Evolutionary conservation across 2,329 filamentous ascomycete species (phyloP), one percentile per base, ranked within the genome.

Genomic region (Teratosphaeria zuluensis): DNA sequence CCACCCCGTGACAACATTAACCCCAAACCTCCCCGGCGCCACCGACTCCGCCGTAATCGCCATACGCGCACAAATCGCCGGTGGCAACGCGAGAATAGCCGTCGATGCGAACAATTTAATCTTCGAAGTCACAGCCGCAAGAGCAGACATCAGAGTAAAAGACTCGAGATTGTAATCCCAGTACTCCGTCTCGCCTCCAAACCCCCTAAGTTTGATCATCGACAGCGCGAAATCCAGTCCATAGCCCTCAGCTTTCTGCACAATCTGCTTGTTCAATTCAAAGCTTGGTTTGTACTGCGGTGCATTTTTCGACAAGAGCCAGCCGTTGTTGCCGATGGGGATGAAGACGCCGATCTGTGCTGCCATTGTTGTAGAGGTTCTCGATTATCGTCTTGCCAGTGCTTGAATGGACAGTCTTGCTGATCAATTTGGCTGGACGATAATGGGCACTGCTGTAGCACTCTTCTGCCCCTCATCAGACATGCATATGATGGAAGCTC

Each of bases 1-100:
- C 61, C 61, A 62, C 8, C 61, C 61, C 7, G 61, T 62, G 4
- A 62, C 61, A 32, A 62, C 60, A 19, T 62, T 62, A 7, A 62
- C 48, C 6, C 61, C 61, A 24, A 62, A 62, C 2, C 61, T 30
- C 30, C 61, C 61, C 0, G 61, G 61, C 54, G 60, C 60, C 8
- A 62, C 54, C 12, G 48, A 57, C 24, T 62, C 60, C 14, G 59
- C 58, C 19, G 60, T 62, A 16, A 54, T 32, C n/a, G 58, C 58
- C 60, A 62, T 62, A 2, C 60, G 33, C 6, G 60, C 60, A 12
- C 57, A 58, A 24, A 62, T 33, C 0, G 60, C 60, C 1, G 60
- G 60, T 1, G 60, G 60, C 42, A 48, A 21, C 16, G 42, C 42
- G 4, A 48, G 19, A n/a, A 48, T 48, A 8, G 42, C 5, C 6